phyloP scores from a whole-genome alignment of 352 stramenopile genomes.

The Globisporangium perplexum region DNA sequence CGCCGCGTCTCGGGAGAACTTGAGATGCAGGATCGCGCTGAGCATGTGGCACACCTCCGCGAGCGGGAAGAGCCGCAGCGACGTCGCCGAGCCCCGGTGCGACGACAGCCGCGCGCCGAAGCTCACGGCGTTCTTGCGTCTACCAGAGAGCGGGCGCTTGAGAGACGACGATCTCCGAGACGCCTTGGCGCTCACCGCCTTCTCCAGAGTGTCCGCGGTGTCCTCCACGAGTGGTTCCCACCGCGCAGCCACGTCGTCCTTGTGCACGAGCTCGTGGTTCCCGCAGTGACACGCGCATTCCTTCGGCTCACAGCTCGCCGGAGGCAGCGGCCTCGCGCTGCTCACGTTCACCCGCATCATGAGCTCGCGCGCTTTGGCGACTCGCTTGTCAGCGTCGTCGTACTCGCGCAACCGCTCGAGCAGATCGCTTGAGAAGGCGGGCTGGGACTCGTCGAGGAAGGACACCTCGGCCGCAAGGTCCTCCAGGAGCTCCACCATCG shows the following conservation, averaged over 20 bases:
- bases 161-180: slow-evolving; percentile 18
- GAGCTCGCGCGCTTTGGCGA: slow-evolving; percentile 38
- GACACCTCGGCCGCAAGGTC: slow-evolving; percentile 47
- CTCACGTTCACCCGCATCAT: slow-evolving; percentile 17
- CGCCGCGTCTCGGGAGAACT: slow-evolving; percentile 46
- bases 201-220: neutral
- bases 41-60: slow-evolving; percentile 56
- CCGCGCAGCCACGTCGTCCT: slow-evolving; percentile 8
- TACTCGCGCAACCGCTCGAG: slow-evolving; percentile 25
- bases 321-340: neutral
- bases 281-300: slow-evolving; percentile 45
- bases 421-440: slow-evolving; percentile 17
- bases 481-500: slow-evolving; percentile 49
- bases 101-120: slow-evolving; percentile 27
- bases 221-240: too few relatives aligned
- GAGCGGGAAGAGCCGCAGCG: slow-evolving; percentile 42
- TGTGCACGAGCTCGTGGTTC: slow-evolving; percentile 28
- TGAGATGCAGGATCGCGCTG: slow-evolving; percentile 51
- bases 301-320: neutral
- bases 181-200: slow-evolving; percentile 19
- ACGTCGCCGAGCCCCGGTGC: slow-evolving; percentile 22
- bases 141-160: slow-evolving; percentile 23
- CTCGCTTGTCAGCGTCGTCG: slow-evolving; percentile 35
- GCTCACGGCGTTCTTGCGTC: slow-evolving; percentile 42
- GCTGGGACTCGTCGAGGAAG: slow-evolving; percentile 23